These are phyloP conservation scores for Fusarium tupiense DNA, from an alignment of 2,329 filamentous ascomycete genomes.

Conservation along the genomic window DNA sequence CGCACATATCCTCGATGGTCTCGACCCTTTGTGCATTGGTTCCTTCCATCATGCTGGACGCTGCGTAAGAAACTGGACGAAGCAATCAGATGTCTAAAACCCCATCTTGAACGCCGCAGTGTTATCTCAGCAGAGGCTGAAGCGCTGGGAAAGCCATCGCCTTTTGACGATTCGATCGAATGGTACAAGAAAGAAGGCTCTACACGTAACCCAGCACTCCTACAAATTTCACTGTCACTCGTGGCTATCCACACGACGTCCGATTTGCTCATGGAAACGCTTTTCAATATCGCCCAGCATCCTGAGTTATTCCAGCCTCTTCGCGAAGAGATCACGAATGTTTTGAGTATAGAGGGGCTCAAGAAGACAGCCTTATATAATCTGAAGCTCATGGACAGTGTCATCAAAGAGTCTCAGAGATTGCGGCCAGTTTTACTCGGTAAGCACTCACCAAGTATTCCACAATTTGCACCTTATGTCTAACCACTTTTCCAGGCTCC, in stretches of 20 bases:
- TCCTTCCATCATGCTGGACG: conserved; percentile 47
- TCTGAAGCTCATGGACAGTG: conserved; percentile 59
- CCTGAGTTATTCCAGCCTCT: conserved; percentile 50
- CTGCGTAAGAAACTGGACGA: conserved; percentile 40
- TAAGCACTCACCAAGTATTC: background rate
- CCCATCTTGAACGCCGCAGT: background rate
- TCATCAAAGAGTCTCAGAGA: conserved; percentile 62
- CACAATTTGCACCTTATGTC: background rate
- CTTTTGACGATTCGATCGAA: conserved; percentile 57
- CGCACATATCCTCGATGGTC: conserved; percentile 55
- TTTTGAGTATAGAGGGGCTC: conserved; percentile 46
- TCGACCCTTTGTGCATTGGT: conserved; percentile 58
- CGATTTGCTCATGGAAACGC: conserved; percentile 32
- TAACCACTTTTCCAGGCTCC: background rate
- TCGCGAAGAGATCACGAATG: conserved; percentile 51
- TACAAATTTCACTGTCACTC: conserved; percentile 47
- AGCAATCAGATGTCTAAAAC: conserved; percentile 40
- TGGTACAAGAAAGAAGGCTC: conserved; percentile 63
- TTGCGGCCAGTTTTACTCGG: conserved; percentile 53
- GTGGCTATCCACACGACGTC: conserved; percentile 66
- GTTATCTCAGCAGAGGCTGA: conserved; percentile 48
- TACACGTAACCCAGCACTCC: conserved; percentile 20
- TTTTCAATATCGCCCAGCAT: conserved; percentile 52
- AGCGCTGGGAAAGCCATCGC: background rate
- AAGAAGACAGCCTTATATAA: conserved; percentile 56